A percentile compares a stretch with the other conserved stretches of the same genome.
Conservation (phyloP, 139 green algal genomes). For the Closterium sp. region DNA sequence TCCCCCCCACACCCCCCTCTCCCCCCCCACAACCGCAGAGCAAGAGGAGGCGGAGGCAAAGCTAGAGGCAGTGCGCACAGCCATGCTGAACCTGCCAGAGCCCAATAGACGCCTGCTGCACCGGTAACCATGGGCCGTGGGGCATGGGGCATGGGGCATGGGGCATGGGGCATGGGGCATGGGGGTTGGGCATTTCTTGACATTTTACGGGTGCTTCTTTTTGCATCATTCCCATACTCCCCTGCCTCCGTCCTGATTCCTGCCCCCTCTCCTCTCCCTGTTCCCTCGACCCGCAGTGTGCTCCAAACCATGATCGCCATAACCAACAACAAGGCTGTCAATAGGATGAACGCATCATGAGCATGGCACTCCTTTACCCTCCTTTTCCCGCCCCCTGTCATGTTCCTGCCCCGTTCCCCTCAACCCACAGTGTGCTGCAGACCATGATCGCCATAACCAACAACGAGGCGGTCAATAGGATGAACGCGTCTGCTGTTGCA, state of each 20-base stretch:
- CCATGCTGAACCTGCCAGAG: constrained; percentile 21
- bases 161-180: too few relatives aligned
- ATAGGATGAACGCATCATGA: constrained; percentile 16
- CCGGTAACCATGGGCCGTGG: not conserved
- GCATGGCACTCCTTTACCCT: not conserved
- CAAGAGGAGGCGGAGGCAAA: too few relatives aligned
- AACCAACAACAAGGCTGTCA: not conserved
- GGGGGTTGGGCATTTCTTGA: too few relatives aligned
- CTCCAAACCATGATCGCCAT: constrained; percentile 31
- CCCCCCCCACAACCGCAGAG: too few relatives aligned
- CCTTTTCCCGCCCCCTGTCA: not conserved
- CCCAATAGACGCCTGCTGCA: constrained; percentile 35
- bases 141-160: not conserved
- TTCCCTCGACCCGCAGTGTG: too few relatives aligned
- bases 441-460: constrained; percentile 31
- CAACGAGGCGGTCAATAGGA: constrained; percentile 16
- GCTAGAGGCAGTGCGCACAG: not conserved
- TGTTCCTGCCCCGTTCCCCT: not conserved
- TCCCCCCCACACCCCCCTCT: too few relatives aligned
- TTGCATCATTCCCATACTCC: too few relatives aligned
- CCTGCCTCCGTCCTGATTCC: too few relatives aligned
- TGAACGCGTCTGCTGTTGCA: constrained; percentile 26
- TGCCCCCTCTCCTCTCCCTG: too few relatives aligned
- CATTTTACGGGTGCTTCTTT: too few relatives aligned
- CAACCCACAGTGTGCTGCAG: not conserved